These are phyloP conservation scores for Fraxinus quadrangulata DNA, from an alignment of 257 asterid species.

Conservation along the genomic window DNA sequence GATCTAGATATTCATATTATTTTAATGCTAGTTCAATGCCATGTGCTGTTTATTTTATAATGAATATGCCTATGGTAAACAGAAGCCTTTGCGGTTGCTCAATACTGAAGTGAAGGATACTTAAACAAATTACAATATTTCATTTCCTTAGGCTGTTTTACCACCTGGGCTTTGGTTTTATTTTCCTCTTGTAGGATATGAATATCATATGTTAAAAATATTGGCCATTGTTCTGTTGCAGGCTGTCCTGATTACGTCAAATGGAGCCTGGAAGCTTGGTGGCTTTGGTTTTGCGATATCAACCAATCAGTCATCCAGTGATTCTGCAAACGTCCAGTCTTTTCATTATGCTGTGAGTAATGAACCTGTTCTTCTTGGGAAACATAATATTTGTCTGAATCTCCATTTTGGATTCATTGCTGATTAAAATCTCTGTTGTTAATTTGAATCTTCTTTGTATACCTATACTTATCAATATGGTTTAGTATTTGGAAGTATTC, in stretches of 20 bases:
- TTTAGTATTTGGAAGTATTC: neutral
- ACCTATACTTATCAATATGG: neutral
- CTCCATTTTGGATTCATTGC: neutral
- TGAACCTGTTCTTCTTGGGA: constrained; percentile 22
- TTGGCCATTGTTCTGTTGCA: constrained; percentile 37
- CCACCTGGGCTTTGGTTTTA: neutral
- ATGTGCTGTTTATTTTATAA: neutral
- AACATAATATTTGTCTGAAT: constrained; percentile 19
- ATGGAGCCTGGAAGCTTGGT: constrained; percentile 99
- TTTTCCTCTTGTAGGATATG: constrained; percentile 14
- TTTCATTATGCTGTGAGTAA: constrained; percentile 97
- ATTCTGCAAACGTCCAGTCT: constrained; percentile 60
- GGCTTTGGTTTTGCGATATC: constrained; percentile 93
- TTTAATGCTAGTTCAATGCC: neutral
- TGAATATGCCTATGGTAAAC: neutral
- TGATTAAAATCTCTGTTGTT: constrained; percentile 2
- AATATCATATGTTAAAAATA: constrained; percentile 28
- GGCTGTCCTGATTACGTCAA: constrained; percentile 85
- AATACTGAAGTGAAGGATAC: neutral
- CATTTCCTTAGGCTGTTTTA: neutral
- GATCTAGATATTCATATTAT: neutral
- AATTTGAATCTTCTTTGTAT: constrained; percentile 15
- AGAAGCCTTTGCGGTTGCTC: neutral
- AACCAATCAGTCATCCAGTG: constrained; percentile 63
- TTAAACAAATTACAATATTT: neutral